Conservation (phyloP, 331 rosid genomes). For the Quercus phellos region DNA sequence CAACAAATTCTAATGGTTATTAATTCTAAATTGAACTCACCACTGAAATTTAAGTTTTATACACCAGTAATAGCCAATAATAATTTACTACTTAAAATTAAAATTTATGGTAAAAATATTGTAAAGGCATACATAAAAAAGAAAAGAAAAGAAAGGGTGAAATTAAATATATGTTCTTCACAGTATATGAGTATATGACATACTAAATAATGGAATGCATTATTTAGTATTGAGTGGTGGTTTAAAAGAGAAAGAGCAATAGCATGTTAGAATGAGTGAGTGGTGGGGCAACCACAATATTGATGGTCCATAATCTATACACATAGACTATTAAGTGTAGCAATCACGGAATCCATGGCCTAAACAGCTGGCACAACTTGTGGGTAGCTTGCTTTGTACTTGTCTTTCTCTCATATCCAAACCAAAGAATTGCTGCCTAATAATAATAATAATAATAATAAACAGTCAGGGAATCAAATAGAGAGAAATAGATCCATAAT, state of each 20-base stretch:
- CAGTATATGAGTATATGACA: too few relatives aligned
- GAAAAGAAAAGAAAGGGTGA: background rate
- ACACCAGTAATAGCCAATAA: background rate
- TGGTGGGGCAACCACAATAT: conserved; percentile 26
- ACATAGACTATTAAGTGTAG: too few relatives aligned
- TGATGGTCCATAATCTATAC: conserved; percentile 26
- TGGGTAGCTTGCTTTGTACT: conserved; percentile 30
- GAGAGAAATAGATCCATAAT: too few relatives aligned
- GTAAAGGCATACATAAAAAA: background rate
- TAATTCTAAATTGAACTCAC: too few relatives aligned
- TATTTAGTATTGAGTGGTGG: too few relatives aligned
- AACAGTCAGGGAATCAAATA: background rate
- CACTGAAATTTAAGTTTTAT: fast-evolving
- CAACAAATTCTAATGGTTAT: too few relatives aligned
- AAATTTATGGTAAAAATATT: too few relatives aligned
- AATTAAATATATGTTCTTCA: too few relatives aligned
- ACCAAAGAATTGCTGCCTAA: background rate
- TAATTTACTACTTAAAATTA: too few relatives aligned
- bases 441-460: background rate
- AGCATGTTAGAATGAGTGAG: background rate
- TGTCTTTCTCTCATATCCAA: background rate
- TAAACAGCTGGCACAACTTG: conserved; percentile 63
- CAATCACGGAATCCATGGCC: conserved; percentile 53
- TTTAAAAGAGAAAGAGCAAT: too few relatives aligned
- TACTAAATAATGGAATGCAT: too few relatives aligned